phyloP scores from a whole-genome alignment of 2,329 filamentous ascomycete species.

The Colletotrichum tropicale region DNA sequence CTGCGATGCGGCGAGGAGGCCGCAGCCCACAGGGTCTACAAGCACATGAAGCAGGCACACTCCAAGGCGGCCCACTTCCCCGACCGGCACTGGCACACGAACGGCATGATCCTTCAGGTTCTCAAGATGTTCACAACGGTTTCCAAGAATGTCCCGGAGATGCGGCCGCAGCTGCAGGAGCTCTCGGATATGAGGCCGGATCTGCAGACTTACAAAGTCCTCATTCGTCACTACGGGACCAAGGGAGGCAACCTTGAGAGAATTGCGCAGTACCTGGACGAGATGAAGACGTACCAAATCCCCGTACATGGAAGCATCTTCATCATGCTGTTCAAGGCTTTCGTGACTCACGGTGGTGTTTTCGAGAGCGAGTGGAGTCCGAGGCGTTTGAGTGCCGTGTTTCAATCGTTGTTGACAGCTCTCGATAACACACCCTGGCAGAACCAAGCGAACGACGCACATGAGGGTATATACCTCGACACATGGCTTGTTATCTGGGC shows the following conservation, averaged over 20 bases:
- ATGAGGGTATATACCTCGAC: conserved; percentile 55
- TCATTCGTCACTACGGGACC: conserved; percentile 77
- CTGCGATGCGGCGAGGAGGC: conserved; percentile 76
- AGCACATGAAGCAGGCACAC: conserved; percentile 76
- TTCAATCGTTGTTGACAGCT: conserved; percentile 65
- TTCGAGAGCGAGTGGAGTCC: conserved; percentile 73
- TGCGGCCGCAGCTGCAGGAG: conserved; percentile 62
- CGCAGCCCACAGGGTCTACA: conserved; percentile 81
- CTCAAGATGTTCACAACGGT: conserved; percentile 64
- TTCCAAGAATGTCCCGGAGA: conserved; percentile 57
- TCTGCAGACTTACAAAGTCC: conserved; percentile 77
- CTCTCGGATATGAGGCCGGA: conserved; percentile 73
- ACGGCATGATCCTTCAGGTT: conserved; percentile 56
- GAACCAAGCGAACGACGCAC: conserved; percentile 3
- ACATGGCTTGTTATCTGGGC: conserved; percentile 67
- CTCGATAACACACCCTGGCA: conserved; percentile 43
- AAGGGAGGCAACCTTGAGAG: conserved; percentile 73
- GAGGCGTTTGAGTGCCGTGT: conserved; percentile 70
- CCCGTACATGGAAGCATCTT: conserved; percentile 79
- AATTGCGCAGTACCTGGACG: conserved; percentile 73
- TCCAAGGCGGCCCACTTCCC: conserved; percentile 42
- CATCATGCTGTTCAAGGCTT: conserved; percentile 82
- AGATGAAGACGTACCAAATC: conserved; percentile 76
- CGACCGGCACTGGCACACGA: conserved; percentile 48
- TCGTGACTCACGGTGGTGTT: conserved; percentile 72